Evolutionary conservation across 805 yeast genomes (phyloP), one percentile per base, ranked within the genome.

Genomic region (Metschnikowia lochheadii): DNA sequence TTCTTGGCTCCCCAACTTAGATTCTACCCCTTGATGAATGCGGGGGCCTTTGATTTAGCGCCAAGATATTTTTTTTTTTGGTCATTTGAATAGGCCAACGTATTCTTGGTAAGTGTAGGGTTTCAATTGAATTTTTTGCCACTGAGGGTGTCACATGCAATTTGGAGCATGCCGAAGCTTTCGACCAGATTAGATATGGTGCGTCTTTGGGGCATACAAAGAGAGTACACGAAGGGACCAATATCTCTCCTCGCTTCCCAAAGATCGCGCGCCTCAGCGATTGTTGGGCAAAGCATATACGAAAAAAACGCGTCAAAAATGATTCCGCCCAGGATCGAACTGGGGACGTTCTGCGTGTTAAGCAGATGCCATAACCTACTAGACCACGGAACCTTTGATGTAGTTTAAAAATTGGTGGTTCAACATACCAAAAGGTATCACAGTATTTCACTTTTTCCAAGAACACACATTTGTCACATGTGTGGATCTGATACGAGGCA

Each of bases 271-370:
- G 38, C 44, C 15, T 14, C 18, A n/a, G 18, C 14, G 40, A 41
- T 26, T 49, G 52, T 49, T 49, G 52, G 52, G 52, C 18, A 8
- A 39, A 13, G 49, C 46, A 40, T 17, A 32, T 49, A 44, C 6
- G 13, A 18, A 23, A 20, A n/a, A 17, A 14, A 17, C 41, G 20
- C 38, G 36, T 18, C 8, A 44, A 56, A 41, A 53, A 46, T 90
- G 97, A 90, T 87, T 89, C 83, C 88, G 90, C 97, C 97, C 97
- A 91, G 97, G 97, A 89, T 92, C 97, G 97, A 92, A 92, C 97
- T 90, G 97, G 97, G 97, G 97, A 92, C 97, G 92, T 89, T 88
- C 94, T 89, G 96, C 97, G 97, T 90, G 97, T 91, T 89, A 90
- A 89, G 97, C 97, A 90, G 94, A 88, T 88, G 97, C 96, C 96